phyloP scores from a whole-genome alignment of 257 asterid species.

The Solanum arcanum region DNA sequence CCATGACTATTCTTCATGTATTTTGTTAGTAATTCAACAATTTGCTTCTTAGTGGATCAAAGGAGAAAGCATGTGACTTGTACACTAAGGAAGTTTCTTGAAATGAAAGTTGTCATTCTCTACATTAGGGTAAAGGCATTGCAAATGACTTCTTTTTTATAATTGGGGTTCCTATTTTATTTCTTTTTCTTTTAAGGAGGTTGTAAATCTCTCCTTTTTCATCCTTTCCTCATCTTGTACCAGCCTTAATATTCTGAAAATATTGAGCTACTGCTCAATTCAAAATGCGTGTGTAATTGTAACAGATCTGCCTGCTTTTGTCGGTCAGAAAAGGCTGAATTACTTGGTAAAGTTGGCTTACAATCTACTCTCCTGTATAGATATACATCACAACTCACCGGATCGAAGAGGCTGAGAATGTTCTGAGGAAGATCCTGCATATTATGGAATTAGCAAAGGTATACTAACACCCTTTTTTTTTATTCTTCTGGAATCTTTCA shows the following conservation, averaged over 20 bases:
- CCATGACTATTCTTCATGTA: neutral
- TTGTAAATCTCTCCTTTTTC: neutral
- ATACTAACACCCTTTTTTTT: neutral
- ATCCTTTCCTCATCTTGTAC: neutral
- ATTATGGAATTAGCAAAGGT: conserved; percentile 74
- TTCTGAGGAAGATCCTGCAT: conserved; percentile 64
- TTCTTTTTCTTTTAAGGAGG: neutral
- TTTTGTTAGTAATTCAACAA: neutral
- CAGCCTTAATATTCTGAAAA: neutral
- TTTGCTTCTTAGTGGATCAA: neutral
- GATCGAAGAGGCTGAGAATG: conserved; percentile 57
- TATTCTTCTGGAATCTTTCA: neutral
- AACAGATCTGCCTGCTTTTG: neutral
- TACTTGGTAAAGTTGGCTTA: neutral
- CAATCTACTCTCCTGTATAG: conserved; percentile 15
- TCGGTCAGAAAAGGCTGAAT: neutral
- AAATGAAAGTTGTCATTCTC: neutral
- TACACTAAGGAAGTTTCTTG: neutral
- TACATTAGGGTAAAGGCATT: neutral
- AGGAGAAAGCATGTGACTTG: neutral
- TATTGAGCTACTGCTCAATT: neutral
- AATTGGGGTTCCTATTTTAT: neutral
- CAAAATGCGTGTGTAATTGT: neutral
- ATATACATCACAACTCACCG: conserved; percentile 52
- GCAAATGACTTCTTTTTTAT: neutral